Conservation (phyloP, 2,329 filamentous ascomycete genomes). For the Ophiocordyceps camponoti-rufipedis region DNA sequence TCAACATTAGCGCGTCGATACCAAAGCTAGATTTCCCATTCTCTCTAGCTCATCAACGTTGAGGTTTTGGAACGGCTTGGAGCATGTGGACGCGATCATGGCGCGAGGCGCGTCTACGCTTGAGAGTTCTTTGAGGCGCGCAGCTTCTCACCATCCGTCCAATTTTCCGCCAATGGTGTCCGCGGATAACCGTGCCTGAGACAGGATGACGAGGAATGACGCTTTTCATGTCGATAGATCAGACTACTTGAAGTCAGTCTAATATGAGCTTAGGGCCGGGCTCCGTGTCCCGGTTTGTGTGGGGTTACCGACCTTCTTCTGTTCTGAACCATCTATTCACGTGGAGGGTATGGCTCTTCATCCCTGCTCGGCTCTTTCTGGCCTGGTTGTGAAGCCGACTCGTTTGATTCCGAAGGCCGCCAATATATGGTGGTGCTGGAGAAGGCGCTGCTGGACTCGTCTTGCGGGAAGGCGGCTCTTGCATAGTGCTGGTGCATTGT, state of each 20-base stretch:
- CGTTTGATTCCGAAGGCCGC: neutral
- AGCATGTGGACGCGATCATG: neutral
- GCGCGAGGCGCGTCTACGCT: neutral
- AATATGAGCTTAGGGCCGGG: neutral
- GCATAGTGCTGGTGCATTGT: conserved; percentile 5
- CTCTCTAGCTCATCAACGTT: neutral
- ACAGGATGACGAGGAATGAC: neutral
- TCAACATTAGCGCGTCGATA: neutral
- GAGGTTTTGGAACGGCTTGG: neutral
- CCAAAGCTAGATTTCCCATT: neutral
- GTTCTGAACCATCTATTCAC: neutral
- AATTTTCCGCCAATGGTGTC: neutral
- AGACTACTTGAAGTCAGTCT: neutral
- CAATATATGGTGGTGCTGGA: conserved; percentile 7
- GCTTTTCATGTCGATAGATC: neutral
- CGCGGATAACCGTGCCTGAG: neutral
- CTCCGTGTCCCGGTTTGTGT: no score
- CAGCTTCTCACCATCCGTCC: neutral
- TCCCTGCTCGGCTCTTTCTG: neutral
- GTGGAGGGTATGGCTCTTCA: neutral
- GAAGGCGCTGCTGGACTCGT: conserved; percentile 4
- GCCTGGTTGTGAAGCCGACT: neutral
- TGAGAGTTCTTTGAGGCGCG: neutral
- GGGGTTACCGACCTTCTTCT: neutral
- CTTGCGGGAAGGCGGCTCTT: conserved; percentile 5